Base-by-base conservation (phyloP, 2,329 filamentous ascomycete genomes). In the Nigrospora osmanthi region DNA sequence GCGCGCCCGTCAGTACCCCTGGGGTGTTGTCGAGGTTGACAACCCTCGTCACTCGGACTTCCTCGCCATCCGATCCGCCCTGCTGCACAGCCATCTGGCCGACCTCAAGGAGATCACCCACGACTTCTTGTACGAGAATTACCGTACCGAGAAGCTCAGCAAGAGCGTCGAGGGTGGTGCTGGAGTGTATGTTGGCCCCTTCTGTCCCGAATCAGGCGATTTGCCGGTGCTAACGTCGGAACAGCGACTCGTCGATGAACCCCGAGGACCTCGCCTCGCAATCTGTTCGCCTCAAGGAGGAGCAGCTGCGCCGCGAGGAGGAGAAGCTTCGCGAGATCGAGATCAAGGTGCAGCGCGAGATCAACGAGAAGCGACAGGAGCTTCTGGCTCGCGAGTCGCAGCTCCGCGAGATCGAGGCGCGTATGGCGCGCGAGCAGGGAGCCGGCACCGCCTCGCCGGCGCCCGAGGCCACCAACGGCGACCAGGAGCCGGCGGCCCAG, bases 291-390 rank as follows among this genome's bases (percentile, higher is more conserved):
- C 85, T 98, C 68, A 98, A 98, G 89, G 93, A 98, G 69, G 93
- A 98, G 72, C 93, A 98, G 70, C 87, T 98, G 58, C 89, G 93
- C 64, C 89, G 93, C 62, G 93, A 98, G 71, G 93, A 98, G 75
- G 93, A 98, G 85, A 98, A 98, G 78, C 85, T 98, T 53, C 88
- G 93, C 69, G 93, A 98, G 75, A 97, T 98, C 66, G 93, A 98
- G 68, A 78, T 96, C 75, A 98, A 98, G 84, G 93, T 98, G 52
- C 93, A 98, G 75, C 88, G 93, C 65, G 93, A 98, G 72, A 98
- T 98, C 76, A 95, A 96, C 73, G 93, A 97, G 81, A 98, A 98
- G 82, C 85, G 93, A 73, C 93, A 98, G 74, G 93, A 98, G 72
- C 80, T 98, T 51, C 68, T 98, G 70, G 93, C 93, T 54, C 89